Evolutionary conservation across 345 rosid genomes (phyloP).

Genomic region (Boechera stricta): DNA sequence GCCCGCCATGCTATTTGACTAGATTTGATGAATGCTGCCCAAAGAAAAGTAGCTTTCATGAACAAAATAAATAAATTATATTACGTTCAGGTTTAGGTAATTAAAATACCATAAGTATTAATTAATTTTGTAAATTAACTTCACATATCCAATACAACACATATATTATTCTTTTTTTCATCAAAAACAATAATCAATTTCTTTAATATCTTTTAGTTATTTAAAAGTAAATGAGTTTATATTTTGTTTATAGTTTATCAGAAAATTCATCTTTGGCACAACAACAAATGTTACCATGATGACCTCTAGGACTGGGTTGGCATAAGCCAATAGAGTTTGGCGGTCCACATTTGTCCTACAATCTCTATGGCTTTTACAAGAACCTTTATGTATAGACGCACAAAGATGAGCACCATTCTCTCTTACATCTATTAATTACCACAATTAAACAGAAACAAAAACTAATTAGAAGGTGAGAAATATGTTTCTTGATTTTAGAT

Average conservation of each 20-base stretch:
- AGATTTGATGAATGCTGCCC: too few species aligned
- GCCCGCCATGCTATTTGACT: too few species aligned
- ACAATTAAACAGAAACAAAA: background rate
- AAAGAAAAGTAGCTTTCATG: too few species aligned
- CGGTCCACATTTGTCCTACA: conserved; percentile 32
- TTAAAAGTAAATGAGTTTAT: background rate
- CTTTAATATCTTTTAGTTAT: background rate
- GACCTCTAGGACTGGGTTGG: conserved; percentile 35
- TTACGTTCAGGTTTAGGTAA: background rate
- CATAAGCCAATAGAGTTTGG: conserved; percentile 25
- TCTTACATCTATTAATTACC: conserved; percentile 15
- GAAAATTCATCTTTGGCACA: conserved; percentile 22
- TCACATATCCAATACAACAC: background rate
- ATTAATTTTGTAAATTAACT: background rate
- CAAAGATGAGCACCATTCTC: background rate
- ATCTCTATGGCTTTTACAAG: conserved; percentile 5
- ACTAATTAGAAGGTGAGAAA: background rate
- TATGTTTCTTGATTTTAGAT: conserved; percentile 3
- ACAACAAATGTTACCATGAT: conserved; percentile 43
- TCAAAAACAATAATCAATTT: background rate
- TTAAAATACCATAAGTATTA: background rate
- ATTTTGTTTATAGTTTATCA: background rate
- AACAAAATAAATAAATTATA: too few species aligned
- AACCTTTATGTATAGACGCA: conserved; percentile 22
- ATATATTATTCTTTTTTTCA: background rate